Base-by-base conservation (phyloP, 805 yeast genomes). In the Brettanomyces sp. region DNA sequence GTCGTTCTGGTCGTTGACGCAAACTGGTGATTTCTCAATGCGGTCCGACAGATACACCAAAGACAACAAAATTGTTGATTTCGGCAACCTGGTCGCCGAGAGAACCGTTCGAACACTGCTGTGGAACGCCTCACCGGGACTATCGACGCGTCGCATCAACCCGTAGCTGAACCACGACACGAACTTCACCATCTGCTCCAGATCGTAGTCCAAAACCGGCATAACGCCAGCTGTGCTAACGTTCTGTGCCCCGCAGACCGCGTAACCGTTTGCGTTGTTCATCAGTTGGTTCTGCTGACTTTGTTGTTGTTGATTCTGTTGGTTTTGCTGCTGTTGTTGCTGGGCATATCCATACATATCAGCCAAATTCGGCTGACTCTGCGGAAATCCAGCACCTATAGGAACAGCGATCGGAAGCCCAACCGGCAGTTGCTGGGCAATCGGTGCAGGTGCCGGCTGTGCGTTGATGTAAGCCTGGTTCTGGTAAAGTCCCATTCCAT, bases 51-150 rank as follows among this genome's bases (percentile, higher is more conserved):
- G 68, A 59, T 85, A 88, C 54, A 87, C 86, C 57, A 89, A 69
- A 18, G 95, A 81, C 56, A 90, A 71, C 33, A 89, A 70, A 38
- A 93, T 74, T 14, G 98, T 85, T 3, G 88, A 76, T 52, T 81
- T 76, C 30, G 97, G 95, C 54, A 91, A 70, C 53, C 98, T 78
- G 4, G 97, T 93, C 11, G 96, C 95, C 47, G 81, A 74, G 49
- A 91, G 69, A 2, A 91, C 90, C 37, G 82, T 76, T 46, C 74
- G 72, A 18, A 87, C 68, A 52, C 79, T 79, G 49, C 69, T 68
- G 54, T 74, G 77, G 62, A 85, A 82, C 38, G 74, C 70, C 39
- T 61, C 61, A 22, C 74, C 52, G n/a, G 81, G 66, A 47, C 56
- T 56, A 48, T 65, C 68, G 52, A 67, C 55, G 56, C 79, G 79